Evolutionary conservation across 306 rosid genomes (phyloP), one percentile per base, ranked within the genome.

Genomic region (Glycine tomentella): DNA sequence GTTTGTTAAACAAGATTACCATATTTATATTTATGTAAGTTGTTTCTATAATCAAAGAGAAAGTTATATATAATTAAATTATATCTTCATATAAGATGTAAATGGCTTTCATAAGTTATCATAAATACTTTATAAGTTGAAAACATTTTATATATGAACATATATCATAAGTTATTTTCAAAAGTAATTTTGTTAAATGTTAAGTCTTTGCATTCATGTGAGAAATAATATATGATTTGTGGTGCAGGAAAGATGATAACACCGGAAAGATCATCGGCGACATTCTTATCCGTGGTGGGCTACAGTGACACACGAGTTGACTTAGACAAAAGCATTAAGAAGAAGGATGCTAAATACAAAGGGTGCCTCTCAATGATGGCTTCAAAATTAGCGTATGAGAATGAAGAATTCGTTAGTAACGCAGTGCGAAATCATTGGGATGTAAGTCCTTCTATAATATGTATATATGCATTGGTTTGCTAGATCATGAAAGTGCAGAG

Each of bases 321-420:
- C 11, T 74, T 89, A 59, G 86, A 80, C 77, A 74, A 74, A 50
- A 79, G 3, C 64, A 87, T 86, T 74, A 12, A 15, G 48, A 34
- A 40, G 3, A 80, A 67, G 1, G 49, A 84, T 79, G 3, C n/a
- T 0, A 84, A 77, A 4, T 86, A 86, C 49, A 87, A 82, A 25
- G 71, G 7, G 0, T 33, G 13, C n/a, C 78, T 89, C 2, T 74
- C 90, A 9, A 53, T 87, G 17, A 89, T 89, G 92, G 86, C 92
- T 10, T 81, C 87, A 16, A 89, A 89, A 52, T 36, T 89, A 40
- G 69, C 90, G 0, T 89, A 87, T 7, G 88, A 89, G 78, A 82
- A 82, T 74, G 72, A 74, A 52, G 49, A 81, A 45, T 78, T 82
- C n/a, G 51, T 67, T 59, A 5, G 12, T 6, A 59, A 33, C 4